Conservation (phyloP, 805 yeast genomes). For the Clavispora carvajalis region DNA sequence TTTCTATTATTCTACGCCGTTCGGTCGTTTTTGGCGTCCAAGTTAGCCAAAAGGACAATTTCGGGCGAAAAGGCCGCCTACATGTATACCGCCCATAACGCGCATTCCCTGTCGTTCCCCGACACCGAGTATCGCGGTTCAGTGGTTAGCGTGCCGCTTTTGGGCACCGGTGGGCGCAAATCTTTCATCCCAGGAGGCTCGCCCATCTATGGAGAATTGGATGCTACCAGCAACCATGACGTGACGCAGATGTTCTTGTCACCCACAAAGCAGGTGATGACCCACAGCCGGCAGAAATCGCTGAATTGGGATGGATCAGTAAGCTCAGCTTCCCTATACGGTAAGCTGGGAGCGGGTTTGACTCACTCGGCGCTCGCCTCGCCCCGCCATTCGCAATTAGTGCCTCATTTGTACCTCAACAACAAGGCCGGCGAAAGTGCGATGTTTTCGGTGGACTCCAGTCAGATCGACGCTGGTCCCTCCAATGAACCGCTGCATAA, state of each 20-base stretch:
- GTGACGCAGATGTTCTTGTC: constrained; percentile 60
- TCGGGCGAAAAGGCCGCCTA: constrained; percentile 27
- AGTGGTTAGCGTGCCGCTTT: constrained; percentile 32
- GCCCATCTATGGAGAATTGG: constrained; percentile 25
- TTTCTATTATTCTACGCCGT: constrained; percentile 50
- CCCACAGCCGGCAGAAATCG: constrained; percentile 34
- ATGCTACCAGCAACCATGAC: constrained; percentile 33
- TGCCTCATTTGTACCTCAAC: constrained; percentile 37
- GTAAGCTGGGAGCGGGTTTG: constrained; percentile 16
- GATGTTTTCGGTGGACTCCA: constrained; percentile 12
- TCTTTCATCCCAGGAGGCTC: constrained; percentile 22
- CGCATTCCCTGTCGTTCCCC: constrained; percentile 1
- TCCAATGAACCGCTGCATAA: constrained; percentile 13
- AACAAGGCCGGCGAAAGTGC: constrained; percentile 33
- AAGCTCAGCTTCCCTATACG: constrained; percentile 14
- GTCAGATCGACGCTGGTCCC: constrained; percentile 7
- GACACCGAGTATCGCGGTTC: constrained; percentile 16
- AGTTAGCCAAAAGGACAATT: constrained; percentile 45
- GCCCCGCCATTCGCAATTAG: constrained; percentile 24
- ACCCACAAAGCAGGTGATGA: constrained; percentile 73
- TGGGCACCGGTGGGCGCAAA: constrained; percentile 19
- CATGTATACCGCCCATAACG: constrained; percentile 12
- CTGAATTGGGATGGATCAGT: constrained; percentile 15
- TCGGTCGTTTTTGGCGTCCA: constrained; percentile 44
- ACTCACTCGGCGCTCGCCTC: constrained; percentile 17